These are phyloP conservation scores for Chlorella sorokiniana DNA, from an alignment of 139 green algal species.

Conservation along the genomic window DNA sequence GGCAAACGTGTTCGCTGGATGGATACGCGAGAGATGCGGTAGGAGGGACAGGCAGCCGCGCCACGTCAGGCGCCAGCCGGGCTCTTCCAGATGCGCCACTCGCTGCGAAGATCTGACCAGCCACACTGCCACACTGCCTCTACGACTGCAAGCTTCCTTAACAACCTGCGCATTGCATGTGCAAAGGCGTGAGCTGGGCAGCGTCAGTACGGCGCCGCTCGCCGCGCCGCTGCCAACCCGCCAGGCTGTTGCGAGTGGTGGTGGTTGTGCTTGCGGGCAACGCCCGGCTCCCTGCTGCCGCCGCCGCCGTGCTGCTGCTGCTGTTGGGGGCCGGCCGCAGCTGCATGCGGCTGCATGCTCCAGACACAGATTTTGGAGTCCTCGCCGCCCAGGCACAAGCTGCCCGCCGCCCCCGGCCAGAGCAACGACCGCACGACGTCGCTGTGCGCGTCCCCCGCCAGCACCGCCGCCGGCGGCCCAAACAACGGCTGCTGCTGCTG, in stretches of 20 bases:
- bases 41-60: background rate
- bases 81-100: background rate
- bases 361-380: slow-evolving; percentile 59
- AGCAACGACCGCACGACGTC: slow-evolving; percentile 67
- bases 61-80: background rate
- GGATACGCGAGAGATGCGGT: background rate
- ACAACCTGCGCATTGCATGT: no score
- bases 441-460: slow-evolving; percentile 57
- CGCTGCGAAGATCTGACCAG: no score
- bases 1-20: no score
- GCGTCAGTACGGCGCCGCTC: slow-evolving; percentile 13
- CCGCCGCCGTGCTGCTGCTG: slow-evolving; percentile 6
- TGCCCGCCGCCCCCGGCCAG: slow-evolving; percentile 41
- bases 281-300: background rate
- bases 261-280: slow-evolving; percentile 15
- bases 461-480: slow-evolving; percentile 42
- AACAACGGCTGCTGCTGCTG: slow-evolving; percentile 30
- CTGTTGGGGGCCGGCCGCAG: background rate
- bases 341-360: background rate
- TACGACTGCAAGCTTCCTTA: no score
- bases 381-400: slow-evolving; percentile 63
- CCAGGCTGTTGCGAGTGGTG: slow-evolving; percentile 2
- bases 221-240: no score
- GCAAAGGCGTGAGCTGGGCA: background rate
- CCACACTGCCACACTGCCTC: no score